phyloP scores from a whole-genome alignment of 1,284 basidiomycete species.

The Leccinum subrobustum region DNA sequence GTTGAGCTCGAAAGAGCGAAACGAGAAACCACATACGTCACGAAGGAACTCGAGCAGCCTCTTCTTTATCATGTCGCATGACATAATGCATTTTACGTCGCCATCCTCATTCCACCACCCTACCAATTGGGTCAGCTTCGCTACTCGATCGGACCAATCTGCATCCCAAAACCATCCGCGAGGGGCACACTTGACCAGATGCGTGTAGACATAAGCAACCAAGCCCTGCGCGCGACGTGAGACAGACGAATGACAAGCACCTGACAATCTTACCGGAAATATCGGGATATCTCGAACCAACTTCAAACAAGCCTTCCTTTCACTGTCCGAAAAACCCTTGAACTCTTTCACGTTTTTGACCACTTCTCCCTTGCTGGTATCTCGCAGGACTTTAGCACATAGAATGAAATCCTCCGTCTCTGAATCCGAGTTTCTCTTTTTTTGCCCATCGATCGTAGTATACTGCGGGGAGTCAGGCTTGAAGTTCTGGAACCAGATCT shows the following conservation, averaged over 20 bases:
- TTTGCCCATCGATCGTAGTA: slow-evolving; percentile 23
- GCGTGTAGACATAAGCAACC: slow-evolving; percentile 28
- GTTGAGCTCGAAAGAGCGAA: neutral
- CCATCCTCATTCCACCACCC: slow-evolving; percentile 7
- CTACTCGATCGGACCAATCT: slow-evolving; percentile 14
- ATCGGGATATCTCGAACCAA: slow-evolving; percentile 19
- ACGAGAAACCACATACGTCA: slow-evolving; percentile 8
- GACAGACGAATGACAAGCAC: slow-evolving; percentile 3
- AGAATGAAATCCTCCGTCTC: neutral
- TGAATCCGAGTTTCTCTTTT: neutral
- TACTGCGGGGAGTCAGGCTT: slow-evolving; percentile 8
- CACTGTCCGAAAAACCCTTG: slow-evolving; percentile 1
- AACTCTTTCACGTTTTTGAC: slow-evolving; percentile 20
- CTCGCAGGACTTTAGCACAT: slow-evolving; percentile 13
- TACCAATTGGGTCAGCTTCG: slow-evolving; percentile 10
- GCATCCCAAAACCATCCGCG: slow-evolving; percentile 7
- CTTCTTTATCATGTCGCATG: slow-evolving; percentile 12
- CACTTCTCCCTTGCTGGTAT: slow-evolving; percentile 17
- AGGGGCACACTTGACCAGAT: slow-evolving; percentile 16
- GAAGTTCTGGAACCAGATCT: slow-evolving; percentile 14
- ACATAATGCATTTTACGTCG: slow-evolving; percentile 14
- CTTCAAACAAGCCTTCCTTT: slow-evolving; percentile 14
- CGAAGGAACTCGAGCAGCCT: slow-evolving; percentile 17
- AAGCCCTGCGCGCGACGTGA: slow-evolving; percentile 21
- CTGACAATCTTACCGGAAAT: slow-evolving; percentile 21